phyloP scores from a whole-genome alignment of 352 stramenopile species.

The Pythium plurisporium region DNA sequence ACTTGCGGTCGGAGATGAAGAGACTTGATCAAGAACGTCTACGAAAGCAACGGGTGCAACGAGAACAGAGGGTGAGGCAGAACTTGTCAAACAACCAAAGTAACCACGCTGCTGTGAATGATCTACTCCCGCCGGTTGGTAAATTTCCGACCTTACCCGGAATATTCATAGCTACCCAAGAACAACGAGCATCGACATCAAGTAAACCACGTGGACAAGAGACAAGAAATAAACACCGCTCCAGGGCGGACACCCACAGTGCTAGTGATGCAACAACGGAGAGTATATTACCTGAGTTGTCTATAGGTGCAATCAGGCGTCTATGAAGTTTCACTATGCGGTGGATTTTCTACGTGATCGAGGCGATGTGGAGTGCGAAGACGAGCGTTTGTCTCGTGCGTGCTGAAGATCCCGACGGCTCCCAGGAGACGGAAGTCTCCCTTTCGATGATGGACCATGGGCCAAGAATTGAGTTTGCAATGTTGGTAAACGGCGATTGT shows the following conservation, averaged over 20 bases:
- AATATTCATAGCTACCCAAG: too few species aligned
- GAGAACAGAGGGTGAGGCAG: constrained; percentile 38
- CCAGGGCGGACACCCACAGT: neutral
- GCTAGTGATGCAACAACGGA: neutral
- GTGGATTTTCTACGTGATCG: constrained; percentile 19
- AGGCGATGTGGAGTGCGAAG: constrained; percentile 17
- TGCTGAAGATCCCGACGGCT: constrained; percentile 27
- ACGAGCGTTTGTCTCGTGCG: constrained; percentile 12
- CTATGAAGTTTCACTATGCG: neutral
- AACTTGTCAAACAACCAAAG: constrained; percentile 23
- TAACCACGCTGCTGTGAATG: constrained; percentile 11
- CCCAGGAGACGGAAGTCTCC: constrained; percentile 21
- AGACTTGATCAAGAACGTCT: constrained; percentile 40
- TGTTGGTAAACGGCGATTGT: constrained; percentile 25
- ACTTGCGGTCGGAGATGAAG: constrained; percentile 36
- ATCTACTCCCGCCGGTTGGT: neutral
- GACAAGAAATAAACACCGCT: too few species aligned
- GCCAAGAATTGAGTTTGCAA: constrained; percentile 23
- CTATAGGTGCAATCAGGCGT: constrained; percentile 5
- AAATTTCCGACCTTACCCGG: neutral
- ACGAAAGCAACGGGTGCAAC: constrained; percentile 32
- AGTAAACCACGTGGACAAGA: neutral
- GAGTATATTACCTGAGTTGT: constrained; percentile 4
- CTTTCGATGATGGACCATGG: constrained; percentile 16
- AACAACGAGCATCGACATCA: neutral